Conservation (phyloP, 257 asterid species). For the Solanum pinnatisectum region DNA sequence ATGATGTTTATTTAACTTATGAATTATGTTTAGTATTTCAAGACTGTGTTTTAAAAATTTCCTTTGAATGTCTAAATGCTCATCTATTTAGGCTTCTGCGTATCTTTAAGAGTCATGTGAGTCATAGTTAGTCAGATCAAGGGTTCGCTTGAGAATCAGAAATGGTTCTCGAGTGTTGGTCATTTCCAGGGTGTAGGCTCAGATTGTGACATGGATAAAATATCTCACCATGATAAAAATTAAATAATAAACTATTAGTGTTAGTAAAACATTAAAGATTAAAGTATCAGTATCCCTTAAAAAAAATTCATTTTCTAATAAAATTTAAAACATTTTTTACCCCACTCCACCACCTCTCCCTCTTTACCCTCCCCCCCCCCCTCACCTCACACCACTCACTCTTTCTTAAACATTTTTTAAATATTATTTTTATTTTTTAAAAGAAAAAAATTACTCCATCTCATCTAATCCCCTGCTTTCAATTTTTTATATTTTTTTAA, state of each 20-base stretch:
- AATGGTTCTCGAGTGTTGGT: background rate
- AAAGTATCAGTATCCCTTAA: background rate
- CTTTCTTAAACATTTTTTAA: background rate
- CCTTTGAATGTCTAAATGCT: background rate
- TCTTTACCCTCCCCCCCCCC: background rate
- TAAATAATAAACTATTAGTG: background rate
- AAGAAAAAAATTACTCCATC: background rate
- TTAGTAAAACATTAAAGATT: too few species aligned
- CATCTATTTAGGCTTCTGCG: background rate
- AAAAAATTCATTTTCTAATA: too few species aligned
- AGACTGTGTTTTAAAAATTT: too few species aligned
- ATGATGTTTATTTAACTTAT: too few species aligned
- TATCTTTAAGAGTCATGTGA: background rate
- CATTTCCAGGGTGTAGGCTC: background rate
- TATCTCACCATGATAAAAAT: too few species aligned
- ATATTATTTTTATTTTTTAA: too few species aligned
- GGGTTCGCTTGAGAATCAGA: background rate
- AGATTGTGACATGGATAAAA: background rate
- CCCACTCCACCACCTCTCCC: background rate
- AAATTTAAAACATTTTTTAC: too few species aligned
- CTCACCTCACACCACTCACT: background rate
- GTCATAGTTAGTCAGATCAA: background rate
- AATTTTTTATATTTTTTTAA: too few species aligned
- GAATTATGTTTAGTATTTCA: background rate
- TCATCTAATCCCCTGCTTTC: background rate